Percentiles rank a stretch among this genome's conserved stretches.
Conservation (phyloP, 257 asterid species). For the Solanum gandarillasii region DNA sequence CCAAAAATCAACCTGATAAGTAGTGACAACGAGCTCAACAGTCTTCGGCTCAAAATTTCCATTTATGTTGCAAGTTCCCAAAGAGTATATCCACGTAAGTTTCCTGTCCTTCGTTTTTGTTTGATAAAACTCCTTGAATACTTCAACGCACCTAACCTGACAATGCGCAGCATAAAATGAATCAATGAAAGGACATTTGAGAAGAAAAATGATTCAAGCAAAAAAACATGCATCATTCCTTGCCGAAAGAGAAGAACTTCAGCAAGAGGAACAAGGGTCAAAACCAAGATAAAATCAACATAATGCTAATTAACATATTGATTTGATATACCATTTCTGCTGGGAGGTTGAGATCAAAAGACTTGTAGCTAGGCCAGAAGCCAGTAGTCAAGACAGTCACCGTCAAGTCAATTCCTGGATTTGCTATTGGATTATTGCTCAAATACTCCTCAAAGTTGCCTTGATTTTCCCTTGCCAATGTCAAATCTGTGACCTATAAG, state of each 20-base stretch:
- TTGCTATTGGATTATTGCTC: slow-evolving; percentile 44
- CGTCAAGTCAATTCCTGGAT: slow-evolving; percentile 89
- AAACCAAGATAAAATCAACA: neutral
- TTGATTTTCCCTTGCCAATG: slow-evolving; percentile 92
- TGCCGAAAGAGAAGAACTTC: neutral
- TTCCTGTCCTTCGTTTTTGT: slow-evolving; percentile 94
- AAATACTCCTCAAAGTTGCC: slow-evolving; percentile 82
- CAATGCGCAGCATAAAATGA: neutral
- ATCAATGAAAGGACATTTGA: neutral
- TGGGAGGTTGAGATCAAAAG: slow-evolving; percentile 91
- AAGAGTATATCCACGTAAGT: slow-evolving; percentile 84
- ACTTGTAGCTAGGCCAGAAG: slow-evolving; percentile 98
- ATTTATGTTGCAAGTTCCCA: slow-evolving; percentile 91
- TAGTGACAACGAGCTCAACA: slow-evolving; percentile 78
- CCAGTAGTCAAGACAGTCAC: slow-evolving; percentile 94
- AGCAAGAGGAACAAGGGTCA: neutral
- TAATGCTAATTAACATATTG: neutral
- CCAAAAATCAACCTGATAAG: slow-evolving; percentile 67
- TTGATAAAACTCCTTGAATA: slow-evolving; percentile 88
- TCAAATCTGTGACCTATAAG: slow-evolving; percentile 82
- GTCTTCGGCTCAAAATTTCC: slow-evolving; percentile 85
- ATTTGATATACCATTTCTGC: slow-evolving; percentile 66
- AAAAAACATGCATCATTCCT: neutral
- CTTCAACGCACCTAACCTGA: slow-evolving; percentile 88
- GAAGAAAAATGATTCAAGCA: neutral